Percentiles rank a stretch among this genome's conserved stretches.
Conservation (phyloP, 2,329 filamentous ascomycete species). For the Xylaria sp. region DNA sequence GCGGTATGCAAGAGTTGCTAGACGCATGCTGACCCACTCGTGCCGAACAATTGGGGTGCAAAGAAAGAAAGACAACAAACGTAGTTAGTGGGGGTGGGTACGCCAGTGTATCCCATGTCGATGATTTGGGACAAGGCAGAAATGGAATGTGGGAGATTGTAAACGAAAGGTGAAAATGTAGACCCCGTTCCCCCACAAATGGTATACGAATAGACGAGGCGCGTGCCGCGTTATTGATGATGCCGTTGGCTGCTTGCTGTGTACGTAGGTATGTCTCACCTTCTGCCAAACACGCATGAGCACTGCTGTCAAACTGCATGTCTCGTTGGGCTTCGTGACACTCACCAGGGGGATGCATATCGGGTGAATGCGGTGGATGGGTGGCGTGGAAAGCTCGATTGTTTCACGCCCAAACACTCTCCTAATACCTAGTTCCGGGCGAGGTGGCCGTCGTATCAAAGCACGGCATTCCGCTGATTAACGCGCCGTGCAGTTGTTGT, state of each 20-base stretch:
- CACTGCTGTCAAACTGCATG: slow-evolving; percentile 41
- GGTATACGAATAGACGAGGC: slow-evolving; percentile 31
- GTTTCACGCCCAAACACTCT: slow-evolving; percentile 25
- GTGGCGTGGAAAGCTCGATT: slow-evolving; percentile 27
- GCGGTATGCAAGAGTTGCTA: slow-evolving; percentile 37
- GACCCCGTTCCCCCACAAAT: slow-evolving; percentile 18
- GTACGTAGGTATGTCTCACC: slow-evolving; percentile 33
- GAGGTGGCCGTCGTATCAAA: slow-evolving; percentile 32
- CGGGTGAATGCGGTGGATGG: slow-evolving; percentile 32
- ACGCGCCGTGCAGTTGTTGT: slow-evolving; percentile 25
- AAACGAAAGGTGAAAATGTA: slow-evolving; percentile 20
- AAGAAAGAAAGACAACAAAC: slow-evolving; percentile 35
- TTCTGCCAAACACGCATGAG: slow-evolving; percentile 38
- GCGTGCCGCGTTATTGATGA: slow-evolving; percentile 29
- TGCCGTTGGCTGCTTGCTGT: slow-evolving; percentile 26
- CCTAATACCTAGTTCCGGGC: slow-evolving; percentile 26
- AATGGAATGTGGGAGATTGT: slow-evolving; percentile 26
- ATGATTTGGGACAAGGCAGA: slow-evolving; percentile 31
- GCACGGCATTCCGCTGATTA: slow-evolving; percentile 24
- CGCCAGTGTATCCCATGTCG: slow-evolving; percentile 34
- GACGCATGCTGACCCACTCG: slow-evolving; percentile 40
- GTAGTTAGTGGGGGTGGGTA: slow-evolving; percentile 38
- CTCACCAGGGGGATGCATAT: slow-evolving; percentile 37
- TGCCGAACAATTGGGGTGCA: slow-evolving; percentile 42
- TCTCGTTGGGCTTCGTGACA: slow-evolving; percentile 38